phyloP scores from a whole-genome alignment of 148 eudicot genomes.

The Rhododendron molle region DNA sequence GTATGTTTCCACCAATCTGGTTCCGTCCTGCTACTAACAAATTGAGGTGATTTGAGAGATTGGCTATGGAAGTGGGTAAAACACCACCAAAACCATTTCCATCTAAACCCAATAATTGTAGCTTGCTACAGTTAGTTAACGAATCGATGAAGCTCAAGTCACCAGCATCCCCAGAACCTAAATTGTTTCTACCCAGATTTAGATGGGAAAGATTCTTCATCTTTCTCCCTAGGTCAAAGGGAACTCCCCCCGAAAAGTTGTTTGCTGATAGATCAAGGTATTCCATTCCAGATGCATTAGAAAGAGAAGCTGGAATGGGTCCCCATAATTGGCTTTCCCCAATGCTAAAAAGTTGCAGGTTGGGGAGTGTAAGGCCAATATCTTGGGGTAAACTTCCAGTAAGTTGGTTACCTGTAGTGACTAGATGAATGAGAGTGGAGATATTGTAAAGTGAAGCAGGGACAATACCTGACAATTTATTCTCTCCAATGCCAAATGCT shows the following conservation, averaged over 20 bases:
- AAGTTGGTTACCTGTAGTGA: background rate
- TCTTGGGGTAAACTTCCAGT: background rate
- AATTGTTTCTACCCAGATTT: background rate
- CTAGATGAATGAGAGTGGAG: rapidly evolving
- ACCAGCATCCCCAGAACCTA: background rate
- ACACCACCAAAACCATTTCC: background rate
- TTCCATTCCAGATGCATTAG: background rate
- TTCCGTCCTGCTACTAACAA: background rate
- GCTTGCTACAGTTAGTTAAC: background rate
- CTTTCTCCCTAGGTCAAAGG: background rate
- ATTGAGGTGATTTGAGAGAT: conserved; percentile 1
- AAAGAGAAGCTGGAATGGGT: background rate
- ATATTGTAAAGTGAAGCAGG: background rate
- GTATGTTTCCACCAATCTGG: background rate
- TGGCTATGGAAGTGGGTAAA: conserved; percentile 12
- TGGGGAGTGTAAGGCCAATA: background rate
- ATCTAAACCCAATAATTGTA: background rate
- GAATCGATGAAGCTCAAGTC: background rate
- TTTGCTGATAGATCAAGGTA: rapidly evolving
- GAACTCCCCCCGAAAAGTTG: background rate
- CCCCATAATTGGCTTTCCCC: background rate
- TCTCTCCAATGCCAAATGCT: rapidly evolving
- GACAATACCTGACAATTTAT: background rate
- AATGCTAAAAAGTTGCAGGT: background rate
- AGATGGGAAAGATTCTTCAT: background rate